These are phyloP conservation scores for Alternaria sp. DNA, from an alignment of 2,329 filamentous ascomycete species.

Conservation along the genomic window DNA sequence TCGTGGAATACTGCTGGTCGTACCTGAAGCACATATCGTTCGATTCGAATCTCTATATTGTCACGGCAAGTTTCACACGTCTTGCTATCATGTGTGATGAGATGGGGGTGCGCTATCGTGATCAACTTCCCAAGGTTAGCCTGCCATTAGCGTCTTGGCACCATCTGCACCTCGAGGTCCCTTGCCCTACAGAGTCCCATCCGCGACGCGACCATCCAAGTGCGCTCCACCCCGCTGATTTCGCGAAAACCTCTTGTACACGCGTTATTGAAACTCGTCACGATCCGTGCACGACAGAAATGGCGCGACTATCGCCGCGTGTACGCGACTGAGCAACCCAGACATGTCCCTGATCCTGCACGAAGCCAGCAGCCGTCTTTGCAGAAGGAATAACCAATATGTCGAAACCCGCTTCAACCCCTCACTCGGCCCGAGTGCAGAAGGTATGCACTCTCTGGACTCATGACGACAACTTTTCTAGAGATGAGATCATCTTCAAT, in stretches of 20 bases:
- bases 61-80: neutral
- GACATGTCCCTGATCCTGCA: neutral
- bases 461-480: slow-evolving; percentile 75
- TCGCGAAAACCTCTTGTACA: neutral
- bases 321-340: slow-evolving; percentile 4
- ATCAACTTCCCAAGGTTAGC: neutral
- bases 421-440: slow-evolving; percentile 40
- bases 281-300: neutral
- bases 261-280: neutral
- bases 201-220: neutral
- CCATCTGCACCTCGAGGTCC: slow-evolving; percentile 1
- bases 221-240: neutral
- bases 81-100: neutral
- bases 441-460: slow-evolving; percentile 61
- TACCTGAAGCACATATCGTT: neutral
- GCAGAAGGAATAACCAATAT: slow-evolving; percentile 20
- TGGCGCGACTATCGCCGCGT: slow-evolving; percentile 1
- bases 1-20: neutral
- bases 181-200: neutral
- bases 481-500: slow-evolving; percentile 81
- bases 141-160: slow-evolving; percentile 8
- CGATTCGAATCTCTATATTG: neutral
- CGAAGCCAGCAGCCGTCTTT: slow-evolving; percentile 1
- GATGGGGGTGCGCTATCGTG: neutral
- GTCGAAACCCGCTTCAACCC: slow-evolving; percentile 37